Evolutionary conservation across 2,329 filamentous ascomycete genomes (phyloP).

Genomic region (Talaromyces marneffei): DNA sequence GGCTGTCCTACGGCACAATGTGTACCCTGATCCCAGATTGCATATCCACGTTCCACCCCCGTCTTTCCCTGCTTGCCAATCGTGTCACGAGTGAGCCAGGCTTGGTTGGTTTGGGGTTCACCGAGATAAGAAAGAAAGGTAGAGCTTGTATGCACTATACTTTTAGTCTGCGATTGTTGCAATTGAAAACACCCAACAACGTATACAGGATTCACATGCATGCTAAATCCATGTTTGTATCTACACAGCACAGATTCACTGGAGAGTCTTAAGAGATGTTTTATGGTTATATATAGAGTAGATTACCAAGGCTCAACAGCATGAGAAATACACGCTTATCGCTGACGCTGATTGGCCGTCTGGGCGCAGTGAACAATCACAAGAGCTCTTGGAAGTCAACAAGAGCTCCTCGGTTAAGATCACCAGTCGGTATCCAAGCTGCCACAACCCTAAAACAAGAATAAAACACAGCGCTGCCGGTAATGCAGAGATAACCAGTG

Average conservation of each 20-base stretch:
- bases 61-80: not conserved
- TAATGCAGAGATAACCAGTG: not conserved
- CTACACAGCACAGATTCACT: too few relatives aligned
- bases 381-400: not conserved
- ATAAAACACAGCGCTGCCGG: not conserved
- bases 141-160: too few relatives aligned
- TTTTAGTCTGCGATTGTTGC: not conserved
- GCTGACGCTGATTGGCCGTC: not conserved
- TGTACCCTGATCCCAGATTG: constrained; percentile 1
- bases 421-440: not conserved
- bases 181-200: not conserved
- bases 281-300: not conserved
- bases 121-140: not conserved
- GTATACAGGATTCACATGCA: too few relatives aligned
- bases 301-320: not conserved
- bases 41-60: not conserved
- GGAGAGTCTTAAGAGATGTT: not conserved
- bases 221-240: too few relatives aligned
- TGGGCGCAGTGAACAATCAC: not conserved
- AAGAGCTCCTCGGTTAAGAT: too few relatives aligned
- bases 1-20: not conserved
- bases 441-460: not conserved
- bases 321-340: not conserved
- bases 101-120: not conserved
- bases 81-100: not conserved